Conservation (phyloP, 306 rosid species). For the Casuarina equisetifolia region DNA sequence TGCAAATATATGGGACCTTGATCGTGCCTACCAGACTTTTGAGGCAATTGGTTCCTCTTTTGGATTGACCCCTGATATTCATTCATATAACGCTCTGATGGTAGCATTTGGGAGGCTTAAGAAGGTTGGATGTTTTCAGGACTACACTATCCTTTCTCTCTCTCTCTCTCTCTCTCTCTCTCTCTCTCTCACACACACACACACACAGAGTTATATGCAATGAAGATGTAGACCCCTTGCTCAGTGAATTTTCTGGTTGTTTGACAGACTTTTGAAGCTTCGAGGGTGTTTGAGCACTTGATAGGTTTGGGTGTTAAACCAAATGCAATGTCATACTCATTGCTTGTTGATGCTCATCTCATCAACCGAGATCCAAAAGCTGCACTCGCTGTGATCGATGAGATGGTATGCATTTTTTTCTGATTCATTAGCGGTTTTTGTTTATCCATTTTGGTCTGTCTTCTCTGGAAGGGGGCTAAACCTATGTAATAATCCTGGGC, state of each 20-base stretch:
- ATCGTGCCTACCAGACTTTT: slow-evolving; percentile 96
- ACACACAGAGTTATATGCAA: not conserved
- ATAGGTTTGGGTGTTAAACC: slow-evolving; percentile 76
- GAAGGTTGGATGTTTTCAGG: slow-evolving; percentile 52
- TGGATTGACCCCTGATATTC: slow-evolving; percentile 81
- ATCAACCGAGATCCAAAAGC: slow-evolving; percentile 77
- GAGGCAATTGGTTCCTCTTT: slow-evolving; percentile 82
- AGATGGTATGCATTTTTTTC: slow-evolving; percentile 59
- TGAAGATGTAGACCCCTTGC: not conserved
- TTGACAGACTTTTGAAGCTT: slow-evolving; percentile 79
- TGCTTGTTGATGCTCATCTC: slow-evolving; percentile 86
- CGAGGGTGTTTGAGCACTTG: slow-evolving; percentile 79
- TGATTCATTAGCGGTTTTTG: not conserved
- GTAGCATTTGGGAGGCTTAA: slow-evolving; percentile 84
- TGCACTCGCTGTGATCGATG: slow-evolving; percentile 54
- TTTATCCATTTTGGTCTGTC: not conserved
- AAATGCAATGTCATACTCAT: slow-evolving; percentile 73
- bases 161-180: not conserved
- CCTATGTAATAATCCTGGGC: slow-evolving; percentile 26
- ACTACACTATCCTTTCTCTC: slow-evolving; percentile 4
- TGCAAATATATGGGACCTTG: slow-evolving; percentile 94
- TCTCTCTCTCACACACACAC: not conserved
- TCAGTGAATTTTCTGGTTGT: slow-evolving; percentile 16
- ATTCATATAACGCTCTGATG: slow-evolving; percentile 86
- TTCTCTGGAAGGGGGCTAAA: slow-evolving; percentile 19